Evolutionary conservation across 176 grass and related monocot species (phyloP), one percentile per base, ranked within the genome.

Genomic region (Carex pumila): DNA sequence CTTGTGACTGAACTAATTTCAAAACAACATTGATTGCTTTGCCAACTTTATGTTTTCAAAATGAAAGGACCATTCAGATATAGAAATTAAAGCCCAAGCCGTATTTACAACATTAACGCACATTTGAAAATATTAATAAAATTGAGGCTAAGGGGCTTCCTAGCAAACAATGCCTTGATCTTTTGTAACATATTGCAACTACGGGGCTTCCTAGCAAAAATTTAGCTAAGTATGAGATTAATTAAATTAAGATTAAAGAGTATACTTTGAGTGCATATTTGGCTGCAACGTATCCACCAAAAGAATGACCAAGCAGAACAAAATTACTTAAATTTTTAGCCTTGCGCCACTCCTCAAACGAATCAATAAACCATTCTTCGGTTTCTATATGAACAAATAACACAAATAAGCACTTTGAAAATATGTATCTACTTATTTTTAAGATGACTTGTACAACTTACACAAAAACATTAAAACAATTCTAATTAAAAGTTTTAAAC

Each of bases 281-380:
- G 83, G 95, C 91, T 1, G 92, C 95, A 72, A 98, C 91, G 72
- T 98, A 98, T 82, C 95, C 95, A 86, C 95, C 95, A 81, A 98
- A 98, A 65, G 95, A 98, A 89, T 98, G 95, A 59, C 95, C 95
- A 41, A 95, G 91, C 79, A 98, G 91, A 89, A 98, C 84, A 90
- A 98, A 98, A 86, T 98, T 93, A 81, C 79, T 90, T 18, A 98
- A 89, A 73, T 93, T 93, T 81, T 95, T 98, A 54, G 95, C 91
- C 85, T 95, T 98, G 63, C 95, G 95, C 95, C 95, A 98, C 85
- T 94, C 95, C 79, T 98, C 95, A 3, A 98, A 95, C 82, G 95
- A 95, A 93, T 98, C 92, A 36, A 98, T 93, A 85, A 98, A 98
- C 95, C 95, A 98, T 34, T 89, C 86, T 84, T 98, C 95, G 56